Conservation (phyloP, 176 grass and related monocot species). For the maize (Zea mays) region Zm-B73-REFERENCE-NAM-5.0 NC_050100.1:224207501-224208000, state of each 20-base stretch:
- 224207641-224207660: slow-evolving; percentile 87
- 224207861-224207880: too few relatives aligned
- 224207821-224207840: too few relatives aligned
- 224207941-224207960: too few relatives aligned
- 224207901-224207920: too few relatives aligned
- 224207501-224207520: slow-evolving; percentile 90
- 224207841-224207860: too few relatives aligned
- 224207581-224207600: not conserved
- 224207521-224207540: slow-evolving; percentile 97
- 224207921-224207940: too few relatives aligned
- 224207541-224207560: slow-evolving; percentile 79
- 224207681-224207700: slow-evolving; percentile 81
- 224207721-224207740: slow-evolving; percentile 90
- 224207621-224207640: not conserved
- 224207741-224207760: slow-evolving; percentile 87
- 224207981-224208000: too few relatives aligned
- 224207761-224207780: slow-evolving; percentile 4
- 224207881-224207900: too few relatives aligned
- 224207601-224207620: not conserved
- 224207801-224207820: slow-evolving; percentile 31
- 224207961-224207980: too few relatives aligned
- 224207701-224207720: slow-evolving; percentile 75
- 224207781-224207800: not conserved
- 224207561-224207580: not conserved
- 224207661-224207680: slow-evolving; percentile 88